Evolutionary conservation across 2,329 filamentous ascomycete genomes (phyloP).

Genomic region (Emydomyces testavorans): DNA sequence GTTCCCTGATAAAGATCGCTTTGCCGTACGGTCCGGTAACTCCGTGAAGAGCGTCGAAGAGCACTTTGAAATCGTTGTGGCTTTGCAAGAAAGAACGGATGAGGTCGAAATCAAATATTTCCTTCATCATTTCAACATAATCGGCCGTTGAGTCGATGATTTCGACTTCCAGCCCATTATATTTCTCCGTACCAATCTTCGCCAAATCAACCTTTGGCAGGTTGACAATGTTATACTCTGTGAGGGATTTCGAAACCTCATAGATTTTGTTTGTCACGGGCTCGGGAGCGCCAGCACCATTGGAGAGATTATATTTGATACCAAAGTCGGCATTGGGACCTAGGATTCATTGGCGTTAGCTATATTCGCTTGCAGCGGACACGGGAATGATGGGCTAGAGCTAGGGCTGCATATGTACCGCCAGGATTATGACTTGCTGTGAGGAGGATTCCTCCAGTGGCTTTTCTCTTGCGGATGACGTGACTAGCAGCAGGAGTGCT

Average conservation of each 20-base stretch:
- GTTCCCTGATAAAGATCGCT: slow-evolving; percentile 88
- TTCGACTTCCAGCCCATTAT: slow-evolving; percentile 83
- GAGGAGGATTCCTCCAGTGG: slow-evolving; percentile 90
- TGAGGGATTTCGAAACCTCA: slow-evolving; percentile 77
- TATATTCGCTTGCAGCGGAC: not conserved
- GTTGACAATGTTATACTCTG: slow-evolving; percentile 81
- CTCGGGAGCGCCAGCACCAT: slow-evolving; percentile 91
- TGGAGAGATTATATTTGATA: slow-evolving; percentile 98
- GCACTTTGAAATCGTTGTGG: slow-evolving; percentile 86
- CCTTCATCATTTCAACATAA: slow-evolving; percentile 91
- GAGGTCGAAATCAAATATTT: slow-evolving; percentile 93
- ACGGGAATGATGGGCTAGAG: not conserved
- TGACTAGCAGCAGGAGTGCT: slow-evolving; percentile 94
- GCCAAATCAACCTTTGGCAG: slow-evolving; percentile 77
- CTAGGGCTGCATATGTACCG: slow-evolving; percentile 51
- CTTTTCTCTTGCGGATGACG: slow-evolving; percentile 85
- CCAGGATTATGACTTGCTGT: slow-evolving; percentile 98
- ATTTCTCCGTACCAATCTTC: slow-evolving; percentile 70
- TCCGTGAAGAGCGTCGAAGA: slow-evolving; percentile 89
- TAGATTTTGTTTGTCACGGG: slow-evolving; percentile 97
- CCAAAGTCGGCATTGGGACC: slow-evolving; percentile 91
- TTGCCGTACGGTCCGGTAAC: slow-evolving; percentile 92
- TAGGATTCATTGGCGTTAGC: slow-evolving; percentile 28
- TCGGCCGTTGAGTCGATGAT: slow-evolving; percentile 86
- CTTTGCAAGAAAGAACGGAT: slow-evolving; percentile 87